Percentiles rank a stretch among this genome's conserved stretches.
These are phyloP conservation scores for Aspergillus transmontanensis DNA, from an alignment of 2,329 filamentous ascomycete genomes.

Conservation along the genomic window DNA sequence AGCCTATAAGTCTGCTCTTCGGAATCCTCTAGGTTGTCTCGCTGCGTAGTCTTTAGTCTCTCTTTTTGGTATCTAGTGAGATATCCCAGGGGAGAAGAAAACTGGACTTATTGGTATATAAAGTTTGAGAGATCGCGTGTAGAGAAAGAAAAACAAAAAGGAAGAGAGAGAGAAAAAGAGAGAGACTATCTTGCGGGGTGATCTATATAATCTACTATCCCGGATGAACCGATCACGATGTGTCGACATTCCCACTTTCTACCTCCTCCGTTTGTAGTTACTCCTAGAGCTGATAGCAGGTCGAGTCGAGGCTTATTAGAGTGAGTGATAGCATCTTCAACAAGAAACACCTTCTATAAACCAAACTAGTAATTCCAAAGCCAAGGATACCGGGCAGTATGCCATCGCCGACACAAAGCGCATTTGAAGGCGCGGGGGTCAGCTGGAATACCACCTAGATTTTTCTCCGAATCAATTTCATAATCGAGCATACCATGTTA, in stretches of 20 bases:
- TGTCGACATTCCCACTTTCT: background rate
- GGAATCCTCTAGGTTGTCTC: accelerated
- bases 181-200: background rate
- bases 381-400: background rate
- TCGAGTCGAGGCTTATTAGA: background rate
- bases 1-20: background rate
- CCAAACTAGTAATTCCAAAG: background rate
- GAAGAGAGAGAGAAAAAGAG: background rate
- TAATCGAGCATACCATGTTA: background rate
- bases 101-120: background rate
- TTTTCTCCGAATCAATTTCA: background rate
- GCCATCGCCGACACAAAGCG: background rate
- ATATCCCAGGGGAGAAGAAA: background rate
- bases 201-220: background rate
- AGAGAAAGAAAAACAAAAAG: background rate
- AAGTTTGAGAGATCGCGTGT: no score
- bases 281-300: background rate
- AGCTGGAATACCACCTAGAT: background rate
- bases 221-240: background rate
- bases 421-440: background rate
- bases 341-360: background rate
- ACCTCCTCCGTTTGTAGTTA: background rate
- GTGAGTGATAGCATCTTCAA: background rate
- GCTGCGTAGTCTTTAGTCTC: background rate
- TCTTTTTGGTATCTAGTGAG: background rate